A percentile compares a stretch with the other conserved stretches of the same genome.
These are phyloP conservation scores for Leccinum sublutescens DNA, from an alignment of 768 basidiomycete species.

Conservation along the genomic window DNA sequence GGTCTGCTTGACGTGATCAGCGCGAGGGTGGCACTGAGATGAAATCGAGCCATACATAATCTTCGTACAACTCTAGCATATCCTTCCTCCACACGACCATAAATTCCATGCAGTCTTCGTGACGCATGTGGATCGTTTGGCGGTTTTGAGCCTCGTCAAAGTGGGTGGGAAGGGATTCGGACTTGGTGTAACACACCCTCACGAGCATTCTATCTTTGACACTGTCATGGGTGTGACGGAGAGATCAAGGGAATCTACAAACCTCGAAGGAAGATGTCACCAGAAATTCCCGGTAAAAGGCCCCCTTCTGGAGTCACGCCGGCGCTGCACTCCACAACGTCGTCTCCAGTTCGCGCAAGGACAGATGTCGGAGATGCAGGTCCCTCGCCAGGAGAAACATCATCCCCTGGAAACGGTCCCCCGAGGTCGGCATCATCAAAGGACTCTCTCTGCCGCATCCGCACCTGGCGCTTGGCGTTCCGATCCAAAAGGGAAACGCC, in stretches of 20 bases:
- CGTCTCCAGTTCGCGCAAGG: constrained; percentile 55
- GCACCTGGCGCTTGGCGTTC: constrained; percentile 9
- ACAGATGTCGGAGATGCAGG: constrained; percentile 64
- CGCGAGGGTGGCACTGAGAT: background rate
- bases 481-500: constrained; percentile 16
- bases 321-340: constrained; percentile 62
- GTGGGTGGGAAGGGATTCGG: constrained; percentile 42
- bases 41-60: constrained; percentile 60
- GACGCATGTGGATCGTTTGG: constrained; percentile 55
- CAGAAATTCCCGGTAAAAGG: constrained; percentile 32
- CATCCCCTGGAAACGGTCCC: constrained; percentile 2
- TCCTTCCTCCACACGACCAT: constrained; percentile 82
- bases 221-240: constrained; percentile 14
- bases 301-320: constrained; percentile 44
- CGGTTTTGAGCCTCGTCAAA: constrained; percentile 74
- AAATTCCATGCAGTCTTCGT: constrained; percentile 77
- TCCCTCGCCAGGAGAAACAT: constrained; percentile 19
- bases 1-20: constrained; percentile 37
- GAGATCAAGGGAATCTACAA: constrained; percentile 12
- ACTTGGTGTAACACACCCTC: constrained; percentile 62
- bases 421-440: constrained; percentile 19
- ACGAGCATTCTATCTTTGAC: constrained; percentile 86
- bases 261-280: constrained; percentile 77
- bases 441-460: constrained; percentile 17
- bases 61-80: constrained; percentile 78